These are phyloP conservation scores for Candida nemodendra DNA, from an alignment of 805 yeast species.

Conservation along the genomic window DNA sequence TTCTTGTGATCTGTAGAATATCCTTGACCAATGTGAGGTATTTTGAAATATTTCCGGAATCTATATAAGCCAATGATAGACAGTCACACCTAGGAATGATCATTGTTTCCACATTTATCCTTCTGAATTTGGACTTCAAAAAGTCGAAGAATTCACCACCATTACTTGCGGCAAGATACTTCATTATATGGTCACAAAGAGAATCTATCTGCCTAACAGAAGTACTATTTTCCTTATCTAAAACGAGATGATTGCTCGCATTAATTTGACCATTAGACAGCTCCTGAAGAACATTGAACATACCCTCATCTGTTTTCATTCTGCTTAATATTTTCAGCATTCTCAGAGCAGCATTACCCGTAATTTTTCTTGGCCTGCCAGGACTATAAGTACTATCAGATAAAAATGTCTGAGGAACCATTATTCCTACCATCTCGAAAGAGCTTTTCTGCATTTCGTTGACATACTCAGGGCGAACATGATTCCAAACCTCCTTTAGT, in stretches of 20 bases:
- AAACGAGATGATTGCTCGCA: conserved; percentile 9
- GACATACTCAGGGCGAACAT: conserved; percentile 1
- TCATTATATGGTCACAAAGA: conserved; percentile 39
- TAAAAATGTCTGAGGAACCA: conserved; percentile 10
- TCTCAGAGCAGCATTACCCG: conserved; percentile 8
- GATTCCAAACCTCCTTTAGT: conserved; percentile 20
- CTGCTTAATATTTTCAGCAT: conserved; percentile 15
- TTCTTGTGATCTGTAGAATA: conserved; percentile 37
- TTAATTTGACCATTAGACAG: conserved; percentile 12
- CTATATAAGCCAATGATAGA: conserved; percentile 42
- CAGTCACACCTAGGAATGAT: conserved; percentile 46
- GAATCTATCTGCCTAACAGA: conserved; percentile 32
- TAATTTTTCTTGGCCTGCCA: conserved; percentile 16
- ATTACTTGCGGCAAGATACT: conserved; percentile 52
- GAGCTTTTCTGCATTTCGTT: conserved; percentile 1
- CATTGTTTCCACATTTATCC: conserved; percentile 34
- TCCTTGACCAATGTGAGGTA: conserved; percentile 41
- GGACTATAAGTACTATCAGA: conserved; percentile 11
- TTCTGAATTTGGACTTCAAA: conserved; percentile 28
- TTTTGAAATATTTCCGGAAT: conserved; percentile 33
- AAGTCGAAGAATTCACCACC: conserved; percentile 42
- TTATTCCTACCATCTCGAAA: conserved; percentile 11
- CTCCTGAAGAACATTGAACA: conserved; percentile 19
- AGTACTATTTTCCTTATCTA: conserved; percentile 7
- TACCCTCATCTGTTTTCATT: conserved; percentile 26